phyloP scores from a whole-genome alignment of 2,329 filamentous ascomycete species.

The Fusarium miscanthi region DNA sequence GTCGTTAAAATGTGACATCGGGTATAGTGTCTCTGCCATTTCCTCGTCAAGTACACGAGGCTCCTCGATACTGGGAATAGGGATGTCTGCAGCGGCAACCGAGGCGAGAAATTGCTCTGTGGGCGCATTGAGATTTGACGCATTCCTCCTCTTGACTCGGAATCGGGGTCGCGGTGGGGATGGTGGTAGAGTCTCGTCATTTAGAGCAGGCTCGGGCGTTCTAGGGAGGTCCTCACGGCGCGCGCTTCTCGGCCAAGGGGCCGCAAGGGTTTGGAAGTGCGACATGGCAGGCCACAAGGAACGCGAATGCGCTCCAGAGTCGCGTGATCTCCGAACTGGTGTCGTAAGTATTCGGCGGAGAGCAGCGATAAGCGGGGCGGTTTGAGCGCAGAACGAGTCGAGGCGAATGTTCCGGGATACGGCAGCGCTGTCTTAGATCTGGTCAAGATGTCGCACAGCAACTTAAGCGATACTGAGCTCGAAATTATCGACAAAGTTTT shows the following conservation, averaged over 20 bases:
- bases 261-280: conserved; percentile 58
- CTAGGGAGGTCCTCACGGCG: conserved; percentile 55
- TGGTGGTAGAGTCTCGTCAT: conserved; percentile 54
- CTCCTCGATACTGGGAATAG: conserved; percentile 73
- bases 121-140: conserved; percentile 65
- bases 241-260: conserved; percentile 58
- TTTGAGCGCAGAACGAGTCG: conserved; percentile 29
- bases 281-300: conserved; percentile 53
- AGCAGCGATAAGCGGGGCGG: conserved; percentile 6
- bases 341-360: conserved; percentile 29
- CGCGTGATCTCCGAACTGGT: conserved; percentile 14
- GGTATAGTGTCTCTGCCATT: conserved; percentile 53
- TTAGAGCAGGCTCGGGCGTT: conserved; percentile 64
- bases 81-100: conserved; percentile 72
- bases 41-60: conserved; percentile 59
- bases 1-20: conserved; percentile 51
- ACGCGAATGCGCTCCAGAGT: conserved; percentile 34
- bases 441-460: conserved; percentile 20
- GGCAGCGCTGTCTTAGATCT: conserved; percentile 42
- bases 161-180: conserved; percentile 65
- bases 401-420: conserved; percentile 38
- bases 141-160: conserved; percentile 65
- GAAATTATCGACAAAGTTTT: conserved; percentile 13
- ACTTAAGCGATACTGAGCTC: conserved; percentile 8
- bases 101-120: conserved; percentile 75